Base-by-base conservation (phyloP, 768 basidiomycete species). In the Flagelloscypha sp. region DNA sequence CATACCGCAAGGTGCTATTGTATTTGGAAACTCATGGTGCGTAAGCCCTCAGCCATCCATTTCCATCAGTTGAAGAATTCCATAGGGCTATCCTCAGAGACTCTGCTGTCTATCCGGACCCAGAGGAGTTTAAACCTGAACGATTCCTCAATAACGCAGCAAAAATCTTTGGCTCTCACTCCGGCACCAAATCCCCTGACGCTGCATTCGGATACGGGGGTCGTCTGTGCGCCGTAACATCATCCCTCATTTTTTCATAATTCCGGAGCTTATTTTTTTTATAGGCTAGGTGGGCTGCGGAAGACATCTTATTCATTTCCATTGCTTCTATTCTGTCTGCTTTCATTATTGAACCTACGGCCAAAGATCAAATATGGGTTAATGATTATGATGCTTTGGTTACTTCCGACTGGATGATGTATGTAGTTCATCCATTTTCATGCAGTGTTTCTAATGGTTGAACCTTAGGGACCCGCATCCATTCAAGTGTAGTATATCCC, bases 31-130 rank as follows among this genome's bases (percentile, higher is more conserved):
- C 27, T 34, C 36, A 16, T 44, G 40, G 46, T 43, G 20, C 6
- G 46, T 18, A 15, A n/a, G n/a, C n/a, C n/a, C n/a, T n/a, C n/a
- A n/a, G n/a, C n/a, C n/a, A n/a, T n/a, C n/a, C n/a, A n/a, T n/a
- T n/a, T n/a, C n/a, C n/a, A n/a, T n/a, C n/a, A 9, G n/a, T 30
- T 27, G 15, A 10, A 31, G 22, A 11, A 24, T 24, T 2, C 12
- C 27, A 15, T 24, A 62, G 61, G 59, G 52, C 48, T 5, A 53
- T 60, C 7, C 40, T 54, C 30, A 55, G 50, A 12, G 57, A 63
- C 40, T 54, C 55, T 4, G 36, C 44, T 3, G 35, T 53, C 1
- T 65, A 53, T 40, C 49, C 55, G 0, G 47, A 63, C 25, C 62
- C 65, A 0, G 45, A 56, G 1, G 40, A 34, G 1, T 65, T 63